Base-by-base conservation (phyloP, 352 stramenopile genomes). In the Pythium chondricola region DNA sequence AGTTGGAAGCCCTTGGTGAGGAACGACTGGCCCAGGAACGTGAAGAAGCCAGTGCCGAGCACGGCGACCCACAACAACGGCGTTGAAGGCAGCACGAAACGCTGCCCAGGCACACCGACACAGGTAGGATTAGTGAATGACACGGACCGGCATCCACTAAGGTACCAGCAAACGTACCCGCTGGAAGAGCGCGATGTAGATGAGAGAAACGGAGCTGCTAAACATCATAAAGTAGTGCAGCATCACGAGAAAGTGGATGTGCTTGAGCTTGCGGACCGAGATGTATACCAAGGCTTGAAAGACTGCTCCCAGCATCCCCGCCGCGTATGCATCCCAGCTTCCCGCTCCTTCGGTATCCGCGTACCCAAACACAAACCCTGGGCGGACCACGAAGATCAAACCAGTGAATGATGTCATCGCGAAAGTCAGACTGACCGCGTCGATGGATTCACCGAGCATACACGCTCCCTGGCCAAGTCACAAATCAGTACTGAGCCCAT, bases 301-400 rank as follows among this genome's bases (percentile, higher is more conserved):
- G 22, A 52, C 20, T 9, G 51, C 43, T 6, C 33, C 51, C 17
- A 52, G 25, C 11, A 58, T n/a, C 1, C 29, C 51, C 9, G 42
- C 39, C 2, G 41, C 26, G 13, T 48, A 40, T 1, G 39, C 40
- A 18, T 48, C 27, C 49, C 40, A 51, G 6, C 25, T 37, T n/a
- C 27, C 48, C 2, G 11, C 27, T 18, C 14, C 26, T 7, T 55
- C 48, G 1, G 30, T 21, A 5, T 24, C 21, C 3, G n/a, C 33
- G 26, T 52, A 48, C 14, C 67, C 67, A 37, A 83, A 79, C 20
- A 83, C 25, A 47, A 78, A 71, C 1, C 37, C 50, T 7, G 71
- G 71, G 10, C 69, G 65, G 9, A 74, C 66, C 2, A 83, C 71
- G 42, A 60, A 83, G 18, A 83, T 61, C 21, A 83, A 35, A 7